A percentile compares a stretch with the other conserved stretches of the same genome.
Evolutionary conservation across 2,329 filamentous ascomycete genomes (phyloP).

Genomic region (Sporothrix schenckii): DNA sequence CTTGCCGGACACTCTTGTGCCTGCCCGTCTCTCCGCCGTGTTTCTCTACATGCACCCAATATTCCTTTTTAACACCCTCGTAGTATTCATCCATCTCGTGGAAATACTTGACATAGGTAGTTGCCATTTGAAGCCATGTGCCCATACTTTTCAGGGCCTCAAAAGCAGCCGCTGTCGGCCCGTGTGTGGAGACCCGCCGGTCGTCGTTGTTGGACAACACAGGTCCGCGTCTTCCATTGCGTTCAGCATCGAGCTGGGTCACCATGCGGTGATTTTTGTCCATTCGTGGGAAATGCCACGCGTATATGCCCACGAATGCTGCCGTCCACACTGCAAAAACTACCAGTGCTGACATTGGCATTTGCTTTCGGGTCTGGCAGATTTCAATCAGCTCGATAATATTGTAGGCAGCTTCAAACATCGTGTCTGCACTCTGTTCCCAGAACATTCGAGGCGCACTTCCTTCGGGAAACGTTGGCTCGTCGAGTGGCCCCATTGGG

Average conservation of each 20-base stretch:
- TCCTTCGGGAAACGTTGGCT: slow-evolving; percentile 56
- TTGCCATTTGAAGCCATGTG: slow-evolving; percentile 58
- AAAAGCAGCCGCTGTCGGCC: slow-evolving; percentile 53
- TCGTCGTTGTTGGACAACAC: neutral
- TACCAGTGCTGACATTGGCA: slow-evolving; percentile 69
- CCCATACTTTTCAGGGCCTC: slow-evolving; percentile 57
- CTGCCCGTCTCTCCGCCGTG: slow-evolving; percentile 35
- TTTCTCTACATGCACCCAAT: slow-evolving; percentile 41
- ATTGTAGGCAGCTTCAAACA: slow-evolving; percentile 65
- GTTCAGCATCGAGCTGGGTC: slow-evolving; percentile 26
- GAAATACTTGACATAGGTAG: slow-evolving; percentile 58
- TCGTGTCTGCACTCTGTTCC: slow-evolving; percentile 62
- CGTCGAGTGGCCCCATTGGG: slow-evolving; percentile 61
- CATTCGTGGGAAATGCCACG: slow-evolving; percentile 69
- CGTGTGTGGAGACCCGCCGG: slow-evolving; percentile 43
- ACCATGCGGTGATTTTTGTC: slow-evolving; percentile 60
- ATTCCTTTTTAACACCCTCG: slow-evolving; percentile 54
- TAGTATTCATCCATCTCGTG: slow-evolving; percentile 59
- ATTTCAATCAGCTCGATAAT: slow-evolving; percentile 67
- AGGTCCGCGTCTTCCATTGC: neutral
- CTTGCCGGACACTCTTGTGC: slow-evolving; percentile 48
- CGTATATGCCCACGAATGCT: slow-evolving; percentile 67
- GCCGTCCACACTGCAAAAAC: slow-evolving; percentile 70
- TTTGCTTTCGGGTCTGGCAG: slow-evolving; percentile 58
- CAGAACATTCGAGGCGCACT: slow-evolving; percentile 60